phyloP scores from a whole-genome alignment of 139 green algal species.

The Ostreobium quekettii region DNA sequence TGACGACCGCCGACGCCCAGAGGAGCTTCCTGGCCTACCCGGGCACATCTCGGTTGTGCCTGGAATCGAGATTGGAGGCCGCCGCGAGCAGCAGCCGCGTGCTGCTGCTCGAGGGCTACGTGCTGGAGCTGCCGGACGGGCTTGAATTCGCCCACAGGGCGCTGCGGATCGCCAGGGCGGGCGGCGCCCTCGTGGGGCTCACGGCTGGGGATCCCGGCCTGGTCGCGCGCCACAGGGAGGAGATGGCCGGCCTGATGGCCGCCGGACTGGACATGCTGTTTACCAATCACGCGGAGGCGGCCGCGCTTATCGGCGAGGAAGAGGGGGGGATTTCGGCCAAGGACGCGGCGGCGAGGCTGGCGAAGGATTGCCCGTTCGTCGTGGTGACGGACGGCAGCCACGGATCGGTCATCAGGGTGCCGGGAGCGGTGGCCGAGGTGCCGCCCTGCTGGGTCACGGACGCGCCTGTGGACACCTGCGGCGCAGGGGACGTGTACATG shows the following conservation, averaged over 20 bases:
- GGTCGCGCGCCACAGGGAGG: constrained; percentile 49
- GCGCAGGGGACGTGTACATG: constrained; percentile 75
- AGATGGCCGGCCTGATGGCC: constrained; percentile 37
- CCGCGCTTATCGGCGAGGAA: constrained; percentile 23
- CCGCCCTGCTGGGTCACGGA: constrained; percentile 54
- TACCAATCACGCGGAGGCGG: constrained; percentile 51
- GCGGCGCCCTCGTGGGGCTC: constrained; percentile 63
- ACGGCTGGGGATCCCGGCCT: constrained; percentile 76
- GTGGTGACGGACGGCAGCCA: constrained; percentile 76
- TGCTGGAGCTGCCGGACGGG: constrained; percentile 24
- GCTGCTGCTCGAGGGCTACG: constrained; percentile 39
- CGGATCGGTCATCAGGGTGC: constrained; percentile 43
- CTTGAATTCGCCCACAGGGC: constrained; percentile 28
- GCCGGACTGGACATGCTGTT: constrained; percentile 73
- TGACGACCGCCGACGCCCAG: constrained; percentile 85
- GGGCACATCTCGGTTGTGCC: constrained; percentile 23
- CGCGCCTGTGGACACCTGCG: constrained; percentile 79
- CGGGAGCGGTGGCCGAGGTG: constrained; percentile 47
- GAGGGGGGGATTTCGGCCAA: constrained; percentile 11
- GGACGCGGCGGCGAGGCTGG: constrained; percentile 44
- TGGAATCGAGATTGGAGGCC: constrained; percentile 30
- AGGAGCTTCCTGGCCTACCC: constrained; percentile 84
- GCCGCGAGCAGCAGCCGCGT: constrained; percentile 14
- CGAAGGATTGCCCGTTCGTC: constrained; percentile 45
- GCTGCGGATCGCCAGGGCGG: constrained; percentile 28